Evolutionary conservation across 768 basidiomycete genomes (phyloP).

Genomic region (Mycena polygramma): DNA sequence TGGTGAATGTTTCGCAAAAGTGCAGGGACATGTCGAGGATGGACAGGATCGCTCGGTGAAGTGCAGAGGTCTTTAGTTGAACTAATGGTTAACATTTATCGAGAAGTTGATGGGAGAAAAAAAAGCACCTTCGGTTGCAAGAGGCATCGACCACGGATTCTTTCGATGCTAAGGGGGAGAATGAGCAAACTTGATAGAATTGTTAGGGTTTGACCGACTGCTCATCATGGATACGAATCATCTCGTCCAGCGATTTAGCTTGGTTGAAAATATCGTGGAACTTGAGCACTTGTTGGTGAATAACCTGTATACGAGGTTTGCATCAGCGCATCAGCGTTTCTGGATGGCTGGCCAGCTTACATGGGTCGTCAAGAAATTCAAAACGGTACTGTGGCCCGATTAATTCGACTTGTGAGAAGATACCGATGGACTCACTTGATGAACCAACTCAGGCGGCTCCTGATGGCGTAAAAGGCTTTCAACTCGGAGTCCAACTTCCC

Average conservation of each 20-base stretch:
- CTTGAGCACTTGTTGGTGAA: conserved; percentile 70
- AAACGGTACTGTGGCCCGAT: conserved; percentile 60
- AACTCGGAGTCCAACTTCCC: conserved; percentile 58
- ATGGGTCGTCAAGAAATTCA: conserved; percentile 81
- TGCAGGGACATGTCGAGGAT: conserved; percentile 81
- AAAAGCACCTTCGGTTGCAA: conserved; percentile 68
- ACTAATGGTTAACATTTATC: background rate
- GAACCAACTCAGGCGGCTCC: conserved; percentile 86
- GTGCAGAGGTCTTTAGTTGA: conserved; percentile 65
- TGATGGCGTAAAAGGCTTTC: conserved; percentile 82
- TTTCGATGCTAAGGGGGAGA: conserved; percentile 62
- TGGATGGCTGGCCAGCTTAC: conserved; percentile 52
- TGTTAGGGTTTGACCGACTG: conserved; percentile 63
- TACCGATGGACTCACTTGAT: conserved; percentile 71
- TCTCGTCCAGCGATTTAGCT: conserved; percentile 80
- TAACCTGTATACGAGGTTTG: conserved; percentile 61
- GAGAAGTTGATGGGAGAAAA: background rate
- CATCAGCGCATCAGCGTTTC: background rate
- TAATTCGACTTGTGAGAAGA: conserved; percentile 8
- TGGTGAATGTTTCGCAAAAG: conserved; percentile 74
- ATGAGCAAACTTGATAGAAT: conserved; percentile 11
- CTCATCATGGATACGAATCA: conserved; percentile 75
- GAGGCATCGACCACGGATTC: conserved; percentile 72
- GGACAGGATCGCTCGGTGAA: conserved; percentile 75
- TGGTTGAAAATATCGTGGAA: conserved; percentile 70